phyloP scores from a whole-genome alignment of 352 stramenopile genomes.

The Halophytophthora batemanensis region DNA sequence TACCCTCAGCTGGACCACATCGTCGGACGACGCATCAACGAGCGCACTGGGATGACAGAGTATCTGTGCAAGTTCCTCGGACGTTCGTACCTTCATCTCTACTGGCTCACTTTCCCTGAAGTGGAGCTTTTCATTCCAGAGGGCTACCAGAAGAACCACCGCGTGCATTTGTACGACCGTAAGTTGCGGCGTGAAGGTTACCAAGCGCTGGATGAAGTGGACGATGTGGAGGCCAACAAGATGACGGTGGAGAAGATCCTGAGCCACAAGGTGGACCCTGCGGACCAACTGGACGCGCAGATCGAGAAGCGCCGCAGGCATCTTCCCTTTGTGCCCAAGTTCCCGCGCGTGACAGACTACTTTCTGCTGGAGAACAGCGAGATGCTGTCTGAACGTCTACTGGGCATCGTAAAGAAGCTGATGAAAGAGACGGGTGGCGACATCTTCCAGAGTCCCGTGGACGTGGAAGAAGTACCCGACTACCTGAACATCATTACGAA shows the following conservation, averaged over 20 bases:
- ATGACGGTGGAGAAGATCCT: slow-evolving; percentile 87
- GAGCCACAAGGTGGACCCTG: slow-evolving; percentile 80
- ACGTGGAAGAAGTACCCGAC: slow-evolving; percentile 77
- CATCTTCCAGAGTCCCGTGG: slow-evolving; percentile 78
- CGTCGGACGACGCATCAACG: slow-evolving; percentile 78
- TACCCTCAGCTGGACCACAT: slow-evolving; percentile 82
- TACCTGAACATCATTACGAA: slow-evolving; percentile 88
- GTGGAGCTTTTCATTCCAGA: slow-evolving; percentile 82
- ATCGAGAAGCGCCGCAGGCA: slow-evolving; percentile 72
- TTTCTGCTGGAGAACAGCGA: slow-evolving; percentile 80
- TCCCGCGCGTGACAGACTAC: slow-evolving; percentile 76
- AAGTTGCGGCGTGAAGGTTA: slow-evolving; percentile 82
- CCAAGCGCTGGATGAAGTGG: slow-evolving; percentile 81
- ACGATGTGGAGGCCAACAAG: slow-evolving; percentile 86
- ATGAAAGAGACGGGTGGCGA: slow-evolving; percentile 81
- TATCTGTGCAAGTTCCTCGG: slow-evolving; percentile 88
- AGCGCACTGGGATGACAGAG: slow-evolving; percentile 62
- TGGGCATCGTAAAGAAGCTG: slow-evolving; percentile 77
- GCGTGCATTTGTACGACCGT: slow-evolving; percentile 81
- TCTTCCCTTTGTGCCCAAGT: slow-evolving; percentile 44
- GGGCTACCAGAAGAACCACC: slow-evolving; percentile 84
- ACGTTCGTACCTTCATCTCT: slow-evolving; percentile 85
- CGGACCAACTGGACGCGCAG: slow-evolving; percentile 79
- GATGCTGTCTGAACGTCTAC: slow-evolving; percentile 62
- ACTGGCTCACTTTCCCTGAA: slow-evolving; percentile 87